Evolutionary conservation across 495 filamentous ascomycete species (phyloP).

Genomic region (Xylaria flabelliformis): DNA sequence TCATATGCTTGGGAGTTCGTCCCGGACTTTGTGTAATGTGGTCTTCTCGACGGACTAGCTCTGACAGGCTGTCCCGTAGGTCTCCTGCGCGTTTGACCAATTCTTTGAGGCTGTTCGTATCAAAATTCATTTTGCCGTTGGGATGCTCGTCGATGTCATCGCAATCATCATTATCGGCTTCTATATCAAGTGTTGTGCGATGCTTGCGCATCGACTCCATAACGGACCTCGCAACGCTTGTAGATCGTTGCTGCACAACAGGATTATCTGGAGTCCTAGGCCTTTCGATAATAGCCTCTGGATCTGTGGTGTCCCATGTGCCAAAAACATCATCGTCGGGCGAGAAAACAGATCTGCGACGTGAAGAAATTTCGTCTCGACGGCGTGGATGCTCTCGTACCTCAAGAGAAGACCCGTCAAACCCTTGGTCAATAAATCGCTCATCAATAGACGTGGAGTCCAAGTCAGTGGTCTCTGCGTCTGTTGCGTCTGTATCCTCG

Average conservation of each 20-base stretch:
- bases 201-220: slow-evolving; percentile 83
- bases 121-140: slow-evolving; percentile 84
- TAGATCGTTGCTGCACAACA: slow-evolving; percentile 39
- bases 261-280: slow-evolving; percentile 49
- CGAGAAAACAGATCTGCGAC: slow-evolving; percentile 64
- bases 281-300: slow-evolving; percentile 36
- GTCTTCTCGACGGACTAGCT: slow-evolving; percentile 80
- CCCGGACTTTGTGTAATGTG: slow-evolving; percentile 69
- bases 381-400: slow-evolving; percentile 43
- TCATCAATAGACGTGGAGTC: slow-evolving; percentile 48
- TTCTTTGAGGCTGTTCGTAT: slow-evolving; percentile 86
- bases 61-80: slow-evolving; percentile 73
- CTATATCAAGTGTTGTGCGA: slow-evolving; percentile 47
- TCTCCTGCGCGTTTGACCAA: slow-evolving; percentile 83
- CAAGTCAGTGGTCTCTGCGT: slow-evolving; percentile 42
- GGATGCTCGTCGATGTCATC: slow-evolving; percentile 51
- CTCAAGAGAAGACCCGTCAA: slow-evolving; percentile 47
- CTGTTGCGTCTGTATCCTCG: slow-evolving; percentile 65
- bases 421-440: slow-evolving; percentile 66
- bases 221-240: slow-evolving; percentile 74
- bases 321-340: slow-evolving; percentile 70
- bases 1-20: slow-evolving; percentile 52
- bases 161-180: slow-evolving; percentile 24
- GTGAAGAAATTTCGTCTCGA: slow-evolving; percentile 31
- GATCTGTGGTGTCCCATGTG: slow-evolving; percentile 50